phyloP scores from a whole-genome alignment of 345 rosid species.

The Theobroma cacao region DNA sequence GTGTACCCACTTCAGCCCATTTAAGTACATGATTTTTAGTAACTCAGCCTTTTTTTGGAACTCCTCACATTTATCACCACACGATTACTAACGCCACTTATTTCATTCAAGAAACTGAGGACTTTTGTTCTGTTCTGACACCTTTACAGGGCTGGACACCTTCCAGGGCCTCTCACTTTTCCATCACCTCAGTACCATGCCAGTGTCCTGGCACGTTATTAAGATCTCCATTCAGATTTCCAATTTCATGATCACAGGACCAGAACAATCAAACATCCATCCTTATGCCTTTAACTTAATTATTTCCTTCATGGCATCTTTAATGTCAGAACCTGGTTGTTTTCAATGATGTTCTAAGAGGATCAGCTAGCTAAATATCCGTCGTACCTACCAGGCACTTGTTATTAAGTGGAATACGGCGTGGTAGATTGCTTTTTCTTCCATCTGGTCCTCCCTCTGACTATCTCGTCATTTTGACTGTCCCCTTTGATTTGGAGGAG shows the following conservation, averaged over 20 bases:
- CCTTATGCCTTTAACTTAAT: not conserved
- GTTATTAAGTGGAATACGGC: slow-evolving; percentile 23
- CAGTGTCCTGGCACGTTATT: not conserved
- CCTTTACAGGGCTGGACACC: not conserved
- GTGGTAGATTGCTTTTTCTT: slow-evolving; percentile 31
- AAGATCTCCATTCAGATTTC: not conserved
- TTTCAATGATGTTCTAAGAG: not conserved
- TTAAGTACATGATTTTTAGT: no score
- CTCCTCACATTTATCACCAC: no score
- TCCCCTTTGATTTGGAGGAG: slow-evolving; percentile 42
- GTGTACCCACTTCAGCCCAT: no score
- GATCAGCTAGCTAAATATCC: slow-evolving; percentile 8
- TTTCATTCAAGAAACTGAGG: no score
- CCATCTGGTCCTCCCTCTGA: slow-evolving; percentile 61
- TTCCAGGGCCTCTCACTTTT: not conserved
- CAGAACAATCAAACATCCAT: not conserved
- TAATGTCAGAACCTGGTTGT: not conserved
- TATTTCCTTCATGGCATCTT: not conserved
- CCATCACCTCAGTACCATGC: not conserved
- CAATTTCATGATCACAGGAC: not conserved
- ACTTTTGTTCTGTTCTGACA: not conserved
- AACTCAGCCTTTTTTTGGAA: no score
- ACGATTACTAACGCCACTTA: no score
- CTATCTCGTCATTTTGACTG: slow-evolving; percentile 43
- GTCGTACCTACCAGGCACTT: not conserved